Evolutionary conservation across 768 basidiomycete species (phyloP), one percentile per base, ranked within the genome.

Genomic region (Strobilomyces echinocephalus): DNA sequence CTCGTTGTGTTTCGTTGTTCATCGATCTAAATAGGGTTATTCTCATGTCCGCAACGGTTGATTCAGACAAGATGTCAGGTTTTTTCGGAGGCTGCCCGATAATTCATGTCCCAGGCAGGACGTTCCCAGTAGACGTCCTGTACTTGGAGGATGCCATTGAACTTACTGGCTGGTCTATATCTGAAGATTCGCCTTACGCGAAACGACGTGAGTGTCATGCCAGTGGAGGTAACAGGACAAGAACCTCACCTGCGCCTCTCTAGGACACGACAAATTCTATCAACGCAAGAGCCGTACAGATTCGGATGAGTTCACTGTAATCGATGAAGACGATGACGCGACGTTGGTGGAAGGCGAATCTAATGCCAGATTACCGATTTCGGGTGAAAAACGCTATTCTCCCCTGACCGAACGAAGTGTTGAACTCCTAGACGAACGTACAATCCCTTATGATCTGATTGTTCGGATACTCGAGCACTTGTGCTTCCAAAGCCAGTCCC

Each of bases 41-140:
- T 15, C 78, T 98, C 44, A 99, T 99, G 95, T 95, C 93, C 31
- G 95, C 97, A 1, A 99, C 97, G 0, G 76, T 97, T 24, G 93
- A 99, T 60, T 85, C 91, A 1, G 85, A 90, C 51, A 94, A 94
- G 73, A 83, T 98, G 38, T 89, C 94, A 11, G 73, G 70, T 14
- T 97, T 87, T 68, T 97, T 98, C 66, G 90, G 86, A n/a, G 82
- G 82, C 43, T 87, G 87, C 59, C 91, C 92, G 0, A 81, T 84
- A 16, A 75, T 98, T 12, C 83, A 86, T 54, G 89, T 99, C 28
- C 95, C 95, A 16, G 97, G 95, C 4, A 82, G 95, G 16, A 97
- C 94, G 1, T 98, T 91, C 72, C 95, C 95, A 31, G 95, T 98
- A 6, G 84, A 89, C 48, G 76, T 87, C 18, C 76, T 79, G 41